Evolutionary conservation across 768 basidiomycete genomes (phyloP), one percentile per base, ranked within the genome.

Genomic region (Cyclocybe cylindracea): DNA sequence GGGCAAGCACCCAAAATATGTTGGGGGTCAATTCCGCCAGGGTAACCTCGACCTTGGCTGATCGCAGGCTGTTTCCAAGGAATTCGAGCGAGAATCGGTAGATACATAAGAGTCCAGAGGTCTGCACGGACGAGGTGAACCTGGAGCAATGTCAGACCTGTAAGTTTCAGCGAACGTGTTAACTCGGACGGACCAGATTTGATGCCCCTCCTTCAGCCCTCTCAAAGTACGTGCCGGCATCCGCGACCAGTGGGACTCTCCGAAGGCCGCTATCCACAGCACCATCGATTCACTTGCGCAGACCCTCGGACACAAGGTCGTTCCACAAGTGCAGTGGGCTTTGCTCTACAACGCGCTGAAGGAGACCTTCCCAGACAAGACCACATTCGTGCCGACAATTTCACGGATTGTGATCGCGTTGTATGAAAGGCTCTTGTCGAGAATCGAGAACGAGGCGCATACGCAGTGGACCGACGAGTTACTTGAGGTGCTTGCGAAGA

Each of bases 391-490:
- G 10, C 70, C 73, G 6, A 59, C 66, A n/a, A 62, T 76, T 18
- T 57, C 61, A 32, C 63, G 64, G 5, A 61, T 69, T 31, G 63
- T 61, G 10, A 62, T 63, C 11, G 58, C 68, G 1, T 75, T 73
- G 65, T 75, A 73, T 44, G 65, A 70, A 29, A 61, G 67, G 29
- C 59, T 77, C 14, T 52, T 62, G 7, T 64, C 64, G 48, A 65
- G 69, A 40, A 58, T 77, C 7, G 70, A 75, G 16, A 66, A 66
- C 31, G 66, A 70, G 2, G 56, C 50, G 7, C 64, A 66, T 35
- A 59, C 56, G 7, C 61, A 70, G 5, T 75, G 73, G 75, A 69
- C 70, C 2, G 72, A 74, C 32, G 51, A 68, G 11, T 47, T 76
- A 7, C 56, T 73, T 14, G 61, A 53, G 3, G 54, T 54, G 1